These are phyloP conservation scores for Aurifilum marmelostoma DNA, from an alignment of 2,329 filamentous ascomycete species.

Conservation along the genomic window DNA sequence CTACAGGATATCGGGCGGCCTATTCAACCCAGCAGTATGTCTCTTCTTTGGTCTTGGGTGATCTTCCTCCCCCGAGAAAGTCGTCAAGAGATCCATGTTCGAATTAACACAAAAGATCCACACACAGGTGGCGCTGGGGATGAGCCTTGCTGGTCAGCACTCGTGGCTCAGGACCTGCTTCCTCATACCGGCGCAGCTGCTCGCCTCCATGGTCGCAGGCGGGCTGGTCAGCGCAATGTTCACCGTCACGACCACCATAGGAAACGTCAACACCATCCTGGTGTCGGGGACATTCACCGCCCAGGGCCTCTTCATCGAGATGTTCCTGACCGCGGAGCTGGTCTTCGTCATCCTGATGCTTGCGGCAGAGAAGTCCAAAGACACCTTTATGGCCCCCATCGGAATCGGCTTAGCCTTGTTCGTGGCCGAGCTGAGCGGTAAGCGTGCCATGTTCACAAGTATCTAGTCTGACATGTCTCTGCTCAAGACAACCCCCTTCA, in stretches of 20 bases:
- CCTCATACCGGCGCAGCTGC: slow-evolving; percentile 55
- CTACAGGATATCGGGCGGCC: slow-evolving; percentile 49
- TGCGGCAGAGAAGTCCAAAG: slow-evolving; percentile 67
- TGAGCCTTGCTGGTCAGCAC: slow-evolving; percentile 54
- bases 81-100: too few species aligned
- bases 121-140: slow-evolving; percentile 50
- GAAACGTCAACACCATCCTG: slow-evolving; percentile 51
- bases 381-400: slow-evolving; percentile 67
- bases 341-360: slow-evolving; percentile 67
- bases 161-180: slow-evolving; percentile 49
- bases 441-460: slow-evolving; percentile 13
- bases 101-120: not conserved
- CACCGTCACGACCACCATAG: slow-evolving; percentile 41
- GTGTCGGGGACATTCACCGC: slow-evolving; percentile 47
- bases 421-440: slow-evolving; percentile 47
- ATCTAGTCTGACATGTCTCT: too few species aligned
- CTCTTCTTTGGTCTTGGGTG: not conserved
- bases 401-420: slow-evolving; percentile 70
- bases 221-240: slow-evolving; percentile 59
- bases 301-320: slow-evolving; percentile 64
- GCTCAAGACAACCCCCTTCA: too few species aligned
- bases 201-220: slow-evolving; percentile 57
- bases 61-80: too few species aligned
- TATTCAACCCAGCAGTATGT: slow-evolving; percentile 46
- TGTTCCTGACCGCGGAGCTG: slow-evolving; percentile 62